phyloP scores from a whole-genome alignment of 2,329 filamentous ascomycete genomes.

The Zasmidium angulare region DNA sequence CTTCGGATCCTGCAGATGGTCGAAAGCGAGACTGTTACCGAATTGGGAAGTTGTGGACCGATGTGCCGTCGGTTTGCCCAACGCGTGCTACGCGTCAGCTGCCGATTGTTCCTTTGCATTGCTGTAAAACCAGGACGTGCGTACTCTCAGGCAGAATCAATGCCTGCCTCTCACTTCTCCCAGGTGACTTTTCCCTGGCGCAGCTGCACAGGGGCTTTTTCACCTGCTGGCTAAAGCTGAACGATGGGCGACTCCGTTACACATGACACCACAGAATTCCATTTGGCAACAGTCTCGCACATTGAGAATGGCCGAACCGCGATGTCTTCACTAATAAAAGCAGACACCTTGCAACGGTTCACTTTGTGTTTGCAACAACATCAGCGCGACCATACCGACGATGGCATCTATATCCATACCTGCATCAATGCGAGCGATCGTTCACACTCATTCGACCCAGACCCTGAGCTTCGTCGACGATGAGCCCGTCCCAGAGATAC shows the following conservation, averaged over 20 bases:
- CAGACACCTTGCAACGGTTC: not conserved
- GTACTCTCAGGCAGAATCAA: not conserved
- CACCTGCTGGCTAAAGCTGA: not conserved
- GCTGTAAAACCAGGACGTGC: too few relatives aligned
- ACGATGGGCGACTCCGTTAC: not conserved
- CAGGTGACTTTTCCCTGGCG: not conserved
- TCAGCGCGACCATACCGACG: not conserved
- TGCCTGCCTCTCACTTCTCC: not conserved
- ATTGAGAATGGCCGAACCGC: not conserved
- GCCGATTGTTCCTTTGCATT: not conserved
- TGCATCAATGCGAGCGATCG: not conserved
- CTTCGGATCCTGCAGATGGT: not conserved
- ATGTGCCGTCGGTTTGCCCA: not conserved
- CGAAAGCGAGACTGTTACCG: not conserved
- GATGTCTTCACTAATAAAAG: not conserved
- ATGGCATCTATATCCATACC: not conserved
- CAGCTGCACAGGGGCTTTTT: not conserved
- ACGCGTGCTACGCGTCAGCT: not conserved
- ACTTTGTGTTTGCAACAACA: not conserved
- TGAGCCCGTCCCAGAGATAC: not conserved
- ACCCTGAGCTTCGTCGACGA: not conserved
- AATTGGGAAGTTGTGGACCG: not conserved
- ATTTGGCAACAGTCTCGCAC: not conserved
- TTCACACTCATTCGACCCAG: constrained; percentile 1
- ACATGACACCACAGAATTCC: not conserved